These are phyloP conservation scores for Arthrobotrys megalospora DNA, from an alignment of 2,329 filamentous ascomycete species.

Conservation along the genomic window DNA sequence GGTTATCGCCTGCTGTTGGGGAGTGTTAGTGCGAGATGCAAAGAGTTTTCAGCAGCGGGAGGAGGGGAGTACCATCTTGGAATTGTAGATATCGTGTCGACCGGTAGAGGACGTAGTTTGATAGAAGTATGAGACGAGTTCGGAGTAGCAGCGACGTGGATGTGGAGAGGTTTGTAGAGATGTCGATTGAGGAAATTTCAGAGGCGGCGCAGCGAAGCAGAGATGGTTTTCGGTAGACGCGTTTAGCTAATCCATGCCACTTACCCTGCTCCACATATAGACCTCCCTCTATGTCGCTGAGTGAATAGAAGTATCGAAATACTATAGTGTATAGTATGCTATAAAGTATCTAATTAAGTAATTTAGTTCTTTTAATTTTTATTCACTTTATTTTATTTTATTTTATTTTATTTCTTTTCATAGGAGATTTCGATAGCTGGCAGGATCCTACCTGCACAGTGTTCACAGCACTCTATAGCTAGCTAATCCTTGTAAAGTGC, in stretches of 20 bases:
- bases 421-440: too few relatives aligned
- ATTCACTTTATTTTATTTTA: not conserved
- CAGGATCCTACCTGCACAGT: too few relatives aligned
- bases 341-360: too few relatives aligned
- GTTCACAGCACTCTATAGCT: too few relatives aligned
- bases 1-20: conserved; percentile 71
- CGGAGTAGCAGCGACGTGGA: not conserved
- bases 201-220: conserved; percentile 22
- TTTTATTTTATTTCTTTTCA: not conserved
- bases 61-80: conserved; percentile 41
- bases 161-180: conserved; percentile 23
- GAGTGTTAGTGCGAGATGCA: conserved; percentile 2
- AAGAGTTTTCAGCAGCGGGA: not conserved
- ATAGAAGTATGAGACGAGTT: not conserved
- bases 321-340: too few relatives aligned
- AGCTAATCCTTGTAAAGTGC: too few relatives aligned
- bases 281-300: too few relatives aligned
- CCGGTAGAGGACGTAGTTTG: not conserved
- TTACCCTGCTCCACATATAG: too few relatives aligned
- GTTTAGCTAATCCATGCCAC: conserved; percentile 27
- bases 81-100: conserved; percentile 2
- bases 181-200: conserved; percentile 29
- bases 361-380: not conserved
- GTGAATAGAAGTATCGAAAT: too few relatives aligned
- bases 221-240: conserved; percentile 42